These are phyloP conservation scores for Lichtheimia ornata DNA, from an alignment of 371 early-diverging fungal species.

Conservation along the genomic window DNA sequence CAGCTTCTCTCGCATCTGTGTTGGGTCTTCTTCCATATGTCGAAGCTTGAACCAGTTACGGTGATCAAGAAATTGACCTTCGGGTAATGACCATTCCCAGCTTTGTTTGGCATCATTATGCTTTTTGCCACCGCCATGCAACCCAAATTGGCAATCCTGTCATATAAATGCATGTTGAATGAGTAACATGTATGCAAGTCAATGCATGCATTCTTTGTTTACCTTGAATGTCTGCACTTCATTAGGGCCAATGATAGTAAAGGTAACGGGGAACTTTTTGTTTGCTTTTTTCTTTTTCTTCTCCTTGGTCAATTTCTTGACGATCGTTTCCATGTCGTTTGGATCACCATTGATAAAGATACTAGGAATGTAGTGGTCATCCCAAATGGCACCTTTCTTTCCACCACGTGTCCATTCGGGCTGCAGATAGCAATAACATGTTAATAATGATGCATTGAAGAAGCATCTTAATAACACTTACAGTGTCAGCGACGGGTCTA, in stretches of 20 bases:
- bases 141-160: slow-evolving; percentile 41
- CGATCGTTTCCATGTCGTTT: slow-evolving; percentile 29
- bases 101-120: slow-evolving; percentile 60
- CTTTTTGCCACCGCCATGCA: slow-evolving; percentile 55
- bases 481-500: slow-evolving; percentile 40
- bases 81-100: slow-evolving; percentile 47
- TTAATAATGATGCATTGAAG: too few species aligned
- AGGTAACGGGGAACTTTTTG: slow-evolving; percentile 24
- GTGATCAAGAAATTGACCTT: slow-evolving; percentile 33
- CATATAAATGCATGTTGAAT: neutral
- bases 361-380: slow-evolving; percentile 55
- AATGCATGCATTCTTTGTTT: neutral
- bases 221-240: slow-evolving; percentile 42
- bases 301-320: slow-evolving; percentile 16
- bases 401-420: slow-evolving; percentile 42
- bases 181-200: too few species aligned
- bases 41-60: slow-evolving; percentile 59
- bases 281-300: slow-evolving; percentile 24
- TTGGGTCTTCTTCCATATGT: slow-evolving; percentile 62
- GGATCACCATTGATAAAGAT: slow-evolving; percentile 44
- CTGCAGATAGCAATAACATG: neutral
- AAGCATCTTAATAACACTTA: too few species aligned
- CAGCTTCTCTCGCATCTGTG: slow-evolving; percentile 62
- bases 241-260: slow-evolving; percentile 48
- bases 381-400: slow-evolving; percentile 43